Evolutionary conservation across 2,329 filamentous ascomycete species (phyloP), one percentile per base, ranked within the genome.

Genomic region (Claviceps quebecensis): DNA sequence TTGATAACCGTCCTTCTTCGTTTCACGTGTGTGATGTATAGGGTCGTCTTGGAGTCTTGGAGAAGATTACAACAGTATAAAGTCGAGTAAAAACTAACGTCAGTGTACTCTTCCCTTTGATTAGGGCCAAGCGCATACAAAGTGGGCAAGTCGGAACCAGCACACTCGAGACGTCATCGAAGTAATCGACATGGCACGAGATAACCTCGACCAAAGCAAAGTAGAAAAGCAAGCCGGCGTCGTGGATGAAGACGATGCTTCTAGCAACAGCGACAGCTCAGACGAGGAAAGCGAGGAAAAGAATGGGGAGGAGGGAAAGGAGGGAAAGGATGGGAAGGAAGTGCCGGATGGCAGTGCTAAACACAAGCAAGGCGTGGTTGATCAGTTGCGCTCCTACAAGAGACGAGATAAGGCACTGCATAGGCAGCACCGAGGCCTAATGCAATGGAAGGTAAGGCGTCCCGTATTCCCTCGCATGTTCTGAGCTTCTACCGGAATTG

Each of bases 351-450:
- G 67, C 36, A 68, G 64, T 50, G 55, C 57, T 13, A 57, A 65
- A 59, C 29, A 72, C 67, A 55, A 67, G 72, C 55, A 79, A 72
- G 40, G 61, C 69, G 39, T 65, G 71, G 52, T 69, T 9, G 73
- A 75, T 44, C 70, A 77, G 60, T 53, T 80, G 45, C 75, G 72
- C 52, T 81, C 84, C 54, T 85, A 81, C 61, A 78, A 75, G 60
- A 70, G 72, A 52, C 70, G 81, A 57, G 69, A 74, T 56, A 77
- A 75, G 63, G 72, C 77, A 54, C 66, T 84, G 56, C 81, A 86
- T 63, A 69, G 82, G 47, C 75, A 77, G 60, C 81, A 88, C 59
- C 68, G 81, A 22, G 84, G 84, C 0, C 61, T 84, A 41, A 88
- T 88, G 84, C 84, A 88, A 66, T 88, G 83, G 80, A 69, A 69